These are phyloP conservation scores for Gloeostereum incarnatum DNA, from an alignment of 768 basidiomycete genomes.

Conservation along the genomic window DNA sequence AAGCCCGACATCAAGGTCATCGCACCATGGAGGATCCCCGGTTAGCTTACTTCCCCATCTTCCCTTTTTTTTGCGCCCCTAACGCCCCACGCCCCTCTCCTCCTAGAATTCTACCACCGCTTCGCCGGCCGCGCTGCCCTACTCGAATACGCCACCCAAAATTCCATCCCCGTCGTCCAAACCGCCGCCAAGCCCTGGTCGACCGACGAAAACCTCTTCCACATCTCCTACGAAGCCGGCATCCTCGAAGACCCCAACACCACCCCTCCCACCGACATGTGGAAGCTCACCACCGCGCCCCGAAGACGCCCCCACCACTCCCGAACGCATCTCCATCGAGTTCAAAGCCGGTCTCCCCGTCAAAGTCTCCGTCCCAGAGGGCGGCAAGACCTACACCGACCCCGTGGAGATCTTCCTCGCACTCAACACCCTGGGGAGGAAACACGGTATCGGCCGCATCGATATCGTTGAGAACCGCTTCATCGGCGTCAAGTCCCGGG, in stretches of 20 bases:
- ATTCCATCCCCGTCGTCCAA: constrained; percentile 88
- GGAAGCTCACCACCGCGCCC: constrained; percentile 91
- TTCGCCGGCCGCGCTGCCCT: constrained; percentile 95
- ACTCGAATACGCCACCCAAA: constrained; percentile 80
- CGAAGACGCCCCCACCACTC: constrained; percentile 68
- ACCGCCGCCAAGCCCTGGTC: constrained; percentile 98
- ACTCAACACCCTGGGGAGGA: constrained; percentile 86
- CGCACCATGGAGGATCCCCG: constrained; percentile 95
- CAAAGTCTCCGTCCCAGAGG: constrained; percentile 57
- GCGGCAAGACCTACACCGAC: constrained; percentile 69
- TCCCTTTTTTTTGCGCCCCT: not conserved
- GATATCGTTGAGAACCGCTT: constrained; percentile 99
- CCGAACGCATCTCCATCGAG: constrained; percentile 78
- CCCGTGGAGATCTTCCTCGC: constrained; percentile 88
- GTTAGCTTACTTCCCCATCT: constrained; percentile 27
- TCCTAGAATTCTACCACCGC: constrained; percentile 90
- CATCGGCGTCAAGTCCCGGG: constrained; percentile 98
- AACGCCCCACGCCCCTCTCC: constrained; percentile 2
- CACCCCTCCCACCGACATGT: constrained; percentile 96
- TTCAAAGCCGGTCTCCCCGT: constrained; percentile 84
- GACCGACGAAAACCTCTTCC: constrained; percentile 98
- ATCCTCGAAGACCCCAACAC: constrained; percentile 96
- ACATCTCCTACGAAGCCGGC: constrained; percentile 99
- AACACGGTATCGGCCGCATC: constrained; percentile 93
- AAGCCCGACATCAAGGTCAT: constrained; percentile 99